Conservation (phyloP, 345 rosid genomes). For the Dipteronia dyeriana region DNA sequence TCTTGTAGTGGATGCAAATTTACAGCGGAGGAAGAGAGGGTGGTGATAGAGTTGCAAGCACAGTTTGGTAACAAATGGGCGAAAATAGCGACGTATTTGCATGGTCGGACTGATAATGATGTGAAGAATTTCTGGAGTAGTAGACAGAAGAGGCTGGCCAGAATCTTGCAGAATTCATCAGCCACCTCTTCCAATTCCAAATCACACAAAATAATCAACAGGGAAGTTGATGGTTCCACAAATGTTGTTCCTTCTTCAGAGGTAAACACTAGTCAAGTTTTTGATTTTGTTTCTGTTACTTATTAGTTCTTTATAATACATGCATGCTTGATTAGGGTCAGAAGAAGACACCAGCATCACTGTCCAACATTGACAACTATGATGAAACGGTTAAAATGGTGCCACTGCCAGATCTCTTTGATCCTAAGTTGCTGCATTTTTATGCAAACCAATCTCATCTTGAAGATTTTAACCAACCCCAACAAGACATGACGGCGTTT, state of each 20-base stretch:
- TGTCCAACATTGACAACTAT: slow-evolving; percentile 28
- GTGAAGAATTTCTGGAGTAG: slow-evolving; percentile 98
- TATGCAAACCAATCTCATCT: slow-evolving; percentile 27
- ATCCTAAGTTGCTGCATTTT: slow-evolving; percentile 32
- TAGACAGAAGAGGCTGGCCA: slow-evolving; percentile 75
- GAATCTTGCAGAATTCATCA: slow-evolving; percentile 57
- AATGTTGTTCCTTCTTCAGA: slow-evolving; percentile 17
- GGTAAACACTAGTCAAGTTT: slow-evolving; percentile 24
- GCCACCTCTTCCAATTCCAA: slow-evolving; percentile 44
- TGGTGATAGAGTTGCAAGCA: slow-evolving; percentile 85
- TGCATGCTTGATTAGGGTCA: slow-evolving; percentile 27
- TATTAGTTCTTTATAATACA: not conserved
- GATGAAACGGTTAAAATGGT: slow-evolving; percentile 26
- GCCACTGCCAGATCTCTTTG: slow-evolving; percentile 34
- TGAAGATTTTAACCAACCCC: slow-evolving; percentile 23
- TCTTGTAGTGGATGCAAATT: slow-evolving; percentile 80
- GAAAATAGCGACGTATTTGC: slow-evolving; percentile 75
- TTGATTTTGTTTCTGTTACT: not conserved
- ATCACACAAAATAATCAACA: slow-evolving; percentile 24
- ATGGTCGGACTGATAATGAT: slow-evolving; percentile 88
- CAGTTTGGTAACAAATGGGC: slow-evolving; percentile 96
- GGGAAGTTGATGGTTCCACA: slow-evolving; percentile 22
- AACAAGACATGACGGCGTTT: slow-evolving; percentile 35
- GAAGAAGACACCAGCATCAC: slow-evolving; percentile 29
- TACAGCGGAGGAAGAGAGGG: slow-evolving; percentile 78